Evolutionary conservation across 2,329 filamentous ascomycete species (phyloP), one percentile per base, ranked within the genome.

Genomic region (Sporothrix curviconia): DNA sequence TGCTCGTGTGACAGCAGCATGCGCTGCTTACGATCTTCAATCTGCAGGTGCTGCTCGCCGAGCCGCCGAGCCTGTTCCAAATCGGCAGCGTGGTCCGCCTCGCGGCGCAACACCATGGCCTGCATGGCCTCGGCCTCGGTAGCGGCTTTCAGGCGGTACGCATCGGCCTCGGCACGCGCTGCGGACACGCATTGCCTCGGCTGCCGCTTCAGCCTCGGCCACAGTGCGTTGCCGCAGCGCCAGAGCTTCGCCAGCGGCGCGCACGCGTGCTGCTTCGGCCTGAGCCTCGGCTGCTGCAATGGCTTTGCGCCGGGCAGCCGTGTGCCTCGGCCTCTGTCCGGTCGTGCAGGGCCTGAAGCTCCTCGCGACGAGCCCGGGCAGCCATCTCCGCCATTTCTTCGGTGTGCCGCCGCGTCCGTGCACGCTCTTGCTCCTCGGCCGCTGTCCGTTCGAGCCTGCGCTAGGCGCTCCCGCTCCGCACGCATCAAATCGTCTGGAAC

Each of bases 1-100:
- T 69, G 67, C 66, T 82, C 78, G 74, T 77, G 81, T 64, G 76
- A 72, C 7, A 82, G 65, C 64, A 74, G 65, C 64, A 73, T 72
- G 19, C 70, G 66, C 63, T 77, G 77, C 54, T 71, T 69, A 47
- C 66, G 68, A 28, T 72, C 71, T 60, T 80, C 77, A 9, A 74
- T 67, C 55, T 76, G 70, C 17, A 77, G 62, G 66, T 80, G 77
- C 15, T 76, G 70, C 32, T 77, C 72, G 0, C 74, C 77, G 17
- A 80, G 64, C 37, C 75, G 69, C 30, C 74, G 71, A 2, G 73
- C 70, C 2, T 76, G 72, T n/a, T 70, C 66, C 12, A 79, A 65
- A 0, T 73, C 71, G 1, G 76, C 75, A 49, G 77, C 73, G 4
- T 76, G 76, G 3, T 82, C 65, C 1, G 70, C 70, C 24, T 58